Conservation (phyloP, 2,329 filamentous ascomycete species). For the Colletotrichum australisinense region DNA sequence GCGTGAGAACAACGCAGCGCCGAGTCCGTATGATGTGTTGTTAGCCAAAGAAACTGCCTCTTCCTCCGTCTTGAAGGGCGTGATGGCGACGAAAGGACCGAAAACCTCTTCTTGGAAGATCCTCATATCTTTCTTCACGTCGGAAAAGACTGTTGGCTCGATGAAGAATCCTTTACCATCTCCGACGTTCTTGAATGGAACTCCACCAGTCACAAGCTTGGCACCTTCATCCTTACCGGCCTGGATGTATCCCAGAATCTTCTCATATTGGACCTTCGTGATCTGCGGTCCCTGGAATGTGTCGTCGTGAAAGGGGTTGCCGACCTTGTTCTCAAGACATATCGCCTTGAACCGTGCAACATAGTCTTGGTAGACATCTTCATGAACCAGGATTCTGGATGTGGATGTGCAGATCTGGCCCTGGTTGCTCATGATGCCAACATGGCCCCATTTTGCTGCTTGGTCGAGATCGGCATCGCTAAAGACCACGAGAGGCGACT, state of each 20-base stretch:
- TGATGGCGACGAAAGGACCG: constrained; percentile 56
- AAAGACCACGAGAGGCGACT: constrained; percentile 73
- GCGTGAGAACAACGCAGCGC: constrained; percentile 70
- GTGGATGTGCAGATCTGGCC: constrained; percentile 76
- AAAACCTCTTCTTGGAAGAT: constrained; percentile 61
- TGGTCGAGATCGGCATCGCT: constrained; percentile 74
- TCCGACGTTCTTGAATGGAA: constrained; percentile 46
- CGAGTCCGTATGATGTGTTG: constrained; percentile 70
- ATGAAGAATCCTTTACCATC: constrained; percentile 58
- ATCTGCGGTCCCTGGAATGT: constrained; percentile 83
- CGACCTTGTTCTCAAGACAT: constrained; percentile 70
- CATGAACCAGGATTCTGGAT: constrained; percentile 73
- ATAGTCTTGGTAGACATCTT: constrained; percentile 71
- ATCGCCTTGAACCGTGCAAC: constrained; percentile 70
- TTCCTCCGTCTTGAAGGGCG: constrained; percentile 54
- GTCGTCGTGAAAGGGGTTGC: constrained; percentile 75
- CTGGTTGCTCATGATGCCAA: constrained; percentile 68
- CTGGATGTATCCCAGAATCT: constrained; percentile 77
- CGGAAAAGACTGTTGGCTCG: constrained; percentile 57
- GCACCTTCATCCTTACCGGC: constrained; percentile 78
- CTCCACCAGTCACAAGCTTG: constrained; percentile 71
- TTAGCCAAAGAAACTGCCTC: constrained; percentile 57
- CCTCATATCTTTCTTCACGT: constrained; percentile 53
- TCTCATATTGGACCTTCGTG: constrained; percentile 76
- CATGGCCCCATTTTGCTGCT: constrained; percentile 69